Percentiles rank a stretch among this genome's conserved stretches.
These are phyloP conservation scores for Phialocephala subalpina DNA, from an alignment of 2,329 filamentous ascomycete genomes.

Conservation along the genomic window DNA sequence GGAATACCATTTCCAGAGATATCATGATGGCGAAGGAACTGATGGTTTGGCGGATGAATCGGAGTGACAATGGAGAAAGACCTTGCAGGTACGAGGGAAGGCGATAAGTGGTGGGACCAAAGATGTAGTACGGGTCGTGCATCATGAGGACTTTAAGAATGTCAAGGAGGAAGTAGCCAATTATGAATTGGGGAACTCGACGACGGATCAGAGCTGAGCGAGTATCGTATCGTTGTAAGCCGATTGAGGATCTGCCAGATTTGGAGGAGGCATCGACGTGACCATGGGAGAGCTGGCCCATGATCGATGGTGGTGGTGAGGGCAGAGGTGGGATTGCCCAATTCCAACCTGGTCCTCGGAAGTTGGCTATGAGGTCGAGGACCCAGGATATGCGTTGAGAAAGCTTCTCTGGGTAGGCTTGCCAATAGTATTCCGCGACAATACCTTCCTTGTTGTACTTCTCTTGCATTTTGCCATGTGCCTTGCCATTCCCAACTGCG, in stretches of 20 bases:
- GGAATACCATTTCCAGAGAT: constrained; percentile 68
- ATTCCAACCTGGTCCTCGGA: constrained; percentile 67
- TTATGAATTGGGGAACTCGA: constrained; percentile 55
- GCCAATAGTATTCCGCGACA: constrained; percentile 62
- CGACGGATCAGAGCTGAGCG: constrained; percentile 53
- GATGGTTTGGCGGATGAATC: constrained; percentile 63
- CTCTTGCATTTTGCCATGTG: background rate
- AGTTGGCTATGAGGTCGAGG: constrained; percentile 60
- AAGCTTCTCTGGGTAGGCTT: constrained; percentile 63
- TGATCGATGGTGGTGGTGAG: constrained; percentile 52
- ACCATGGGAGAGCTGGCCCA: constrained; percentile 46
- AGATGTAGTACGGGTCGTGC: constrained; percentile 80
- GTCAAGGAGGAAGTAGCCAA: constrained; percentile 75
- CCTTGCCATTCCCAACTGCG: background rate
- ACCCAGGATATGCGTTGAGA: constrained; percentile 61
- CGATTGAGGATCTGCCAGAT: constrained; percentile 50
- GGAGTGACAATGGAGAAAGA: constrained; percentile 56
- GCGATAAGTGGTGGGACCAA: constrained; percentile 55
- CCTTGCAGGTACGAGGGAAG: constrained; percentile 53
- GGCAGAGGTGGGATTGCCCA: constrained; percentile 61
- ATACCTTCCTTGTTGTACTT: constrained; percentile 45
- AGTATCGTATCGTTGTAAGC: constrained; percentile 54
- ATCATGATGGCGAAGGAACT: constrained; percentile 63
- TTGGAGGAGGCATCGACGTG: constrained; percentile 47
- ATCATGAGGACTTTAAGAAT: constrained; percentile 72